Evolutionary conservation across 257 asterid species (phyloP).

Genomic region (Craterostigma plantagineum): DNA sequence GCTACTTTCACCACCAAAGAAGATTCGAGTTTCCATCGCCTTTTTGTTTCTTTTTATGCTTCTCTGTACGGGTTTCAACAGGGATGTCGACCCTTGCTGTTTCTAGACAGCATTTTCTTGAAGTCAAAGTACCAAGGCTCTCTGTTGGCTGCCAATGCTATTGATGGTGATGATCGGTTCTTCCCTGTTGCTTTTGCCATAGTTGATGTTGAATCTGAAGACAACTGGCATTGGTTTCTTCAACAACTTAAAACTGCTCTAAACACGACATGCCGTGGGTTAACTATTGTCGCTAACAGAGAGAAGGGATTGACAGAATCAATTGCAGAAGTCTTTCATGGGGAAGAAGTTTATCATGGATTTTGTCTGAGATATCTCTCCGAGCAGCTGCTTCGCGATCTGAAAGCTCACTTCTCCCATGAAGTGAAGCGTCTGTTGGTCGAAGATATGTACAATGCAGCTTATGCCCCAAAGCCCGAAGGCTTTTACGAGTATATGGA

Average conservation of each 20-base stretch:
- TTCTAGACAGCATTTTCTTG: slow-evolving; percentile 67
- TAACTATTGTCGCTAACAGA: slow-evolving; percentile 75
- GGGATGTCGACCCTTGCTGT: slow-evolving; percentile 89
- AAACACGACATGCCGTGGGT: slow-evolving; percentile 26
- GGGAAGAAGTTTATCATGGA: slow-evolving; percentile 67
- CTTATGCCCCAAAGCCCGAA: slow-evolving; percentile 52
- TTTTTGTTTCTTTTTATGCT: slow-evolving; percentile 78
- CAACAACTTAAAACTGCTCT: slow-evolving; percentile 64
- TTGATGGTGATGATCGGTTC: slow-evolving; percentile 69
- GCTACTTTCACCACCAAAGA: slow-evolving; percentile 91
- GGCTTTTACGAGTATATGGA: slow-evolving; percentile 56
- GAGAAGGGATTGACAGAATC: slow-evolving; percentile 79
- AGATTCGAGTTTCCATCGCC: slow-evolving; percentile 90
- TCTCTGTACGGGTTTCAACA: slow-evolving; percentile 74
- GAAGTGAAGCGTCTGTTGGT: slow-evolving; percentile 78
- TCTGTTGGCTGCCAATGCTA: slow-evolving; percentile 81
- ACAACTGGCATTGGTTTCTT: slow-evolving; percentile 88
- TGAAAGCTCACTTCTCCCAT: slow-evolving; percentile 68
- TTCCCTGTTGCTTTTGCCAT: slow-evolving; percentile 94
- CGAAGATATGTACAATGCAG: slow-evolving; percentile 62
- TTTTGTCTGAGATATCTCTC: slow-evolving; percentile 68
- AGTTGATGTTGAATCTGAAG: slow-evolving; percentile 75
- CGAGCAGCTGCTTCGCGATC: slow-evolving; percentile 67
- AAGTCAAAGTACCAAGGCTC: slow-evolving; percentile 93
- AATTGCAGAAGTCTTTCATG: slow-evolving; percentile 45